Evolutionary conservation across 1,139 yeast genomes (phyloP), one percentile per base, ranked within the genome.

Genomic region (Candida tetrigidarum): DNA sequence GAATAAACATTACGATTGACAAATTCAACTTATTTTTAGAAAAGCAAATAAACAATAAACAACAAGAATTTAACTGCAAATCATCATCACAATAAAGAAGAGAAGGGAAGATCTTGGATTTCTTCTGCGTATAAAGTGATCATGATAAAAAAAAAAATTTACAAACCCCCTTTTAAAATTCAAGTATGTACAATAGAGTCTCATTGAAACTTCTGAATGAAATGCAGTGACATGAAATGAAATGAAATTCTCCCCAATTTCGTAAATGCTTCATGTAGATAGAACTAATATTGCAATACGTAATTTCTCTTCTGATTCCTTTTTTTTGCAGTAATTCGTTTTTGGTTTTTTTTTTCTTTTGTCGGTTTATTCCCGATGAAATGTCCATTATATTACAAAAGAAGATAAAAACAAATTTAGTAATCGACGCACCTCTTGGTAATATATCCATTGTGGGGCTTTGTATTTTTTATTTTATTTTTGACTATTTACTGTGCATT

Each of bases 51-150:
- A 28, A 28, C 12, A 28, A 28, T 28, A 28, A 28, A 28, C 32
- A n/a, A 28, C 32, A 28, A 28, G 32, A 28, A 28, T 12, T 28
- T 28, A 22, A 28, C 32, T 28, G 32, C 32, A 28, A 28, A 28
- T 12, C 32, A 12, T 15, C 32, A 28, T 15, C 32, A 12, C 15
- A 28, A n/a, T n/a, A n/a, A n/a, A n/a, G n/a, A n/a, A n/a, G n/a
- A n/a, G n/a, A n/a, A n/a, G 15, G 15, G 32, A 28, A 12, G 32
- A 28, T 28, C 32, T 28, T 12, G 32, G n/a, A 28, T 28, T 28
- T 28, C 32, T n/a, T 28, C 32, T 28, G 32, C 32, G 15, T 4
- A 4, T 8, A 7, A 10, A 28, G 6, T 10, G 28, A 25, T 25
- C 28, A 22, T 22, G 8, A 22, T 22, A 25, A 5, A 25, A 25